phyloP scores from a whole-genome alignment of 345 rosid genomes.

The Sonneratia caseolaris region DNA sequence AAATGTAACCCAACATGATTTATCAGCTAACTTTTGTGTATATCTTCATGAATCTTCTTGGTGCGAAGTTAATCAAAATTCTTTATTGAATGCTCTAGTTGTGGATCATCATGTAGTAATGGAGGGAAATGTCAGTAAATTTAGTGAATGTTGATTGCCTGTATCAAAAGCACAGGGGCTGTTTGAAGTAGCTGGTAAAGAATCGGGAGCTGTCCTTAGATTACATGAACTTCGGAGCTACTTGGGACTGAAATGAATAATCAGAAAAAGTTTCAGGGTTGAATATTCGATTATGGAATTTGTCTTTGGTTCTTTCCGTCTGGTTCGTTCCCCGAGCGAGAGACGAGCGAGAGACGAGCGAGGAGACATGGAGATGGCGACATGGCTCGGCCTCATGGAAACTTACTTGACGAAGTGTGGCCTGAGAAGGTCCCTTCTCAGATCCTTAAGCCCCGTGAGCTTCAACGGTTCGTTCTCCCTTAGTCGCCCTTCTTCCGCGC shows the following conservation, averaged over 20 bases:
- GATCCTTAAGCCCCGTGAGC: slow-evolving; percentile 33
- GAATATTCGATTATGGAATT: too few species aligned
- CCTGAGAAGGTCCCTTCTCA: slow-evolving; percentile 26
- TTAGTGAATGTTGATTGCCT: too few species aligned
- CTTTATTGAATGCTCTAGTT: too few species aligned
- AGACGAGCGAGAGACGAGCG: not conserved
- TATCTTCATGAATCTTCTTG: too few species aligned
- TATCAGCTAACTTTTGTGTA: too few species aligned
- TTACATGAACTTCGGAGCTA: too few species aligned
- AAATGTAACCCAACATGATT: too few species aligned
- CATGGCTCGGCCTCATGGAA: slow-evolving; percentile 30
- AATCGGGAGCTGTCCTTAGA: not conserved
- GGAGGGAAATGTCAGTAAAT: too few species aligned
- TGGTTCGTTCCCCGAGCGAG: not conserved
- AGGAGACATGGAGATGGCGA: not conserved
- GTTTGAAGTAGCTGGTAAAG: not conserved
- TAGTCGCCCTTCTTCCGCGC: slow-evolving; percentile 24
- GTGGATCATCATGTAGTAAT: too few species aligned
- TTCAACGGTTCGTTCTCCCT: slow-evolving; percentile 13
- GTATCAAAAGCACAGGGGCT: not conserved
- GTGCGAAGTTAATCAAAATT: too few species aligned
- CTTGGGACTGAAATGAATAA: too few species aligned
- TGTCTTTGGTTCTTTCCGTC: not conserved
- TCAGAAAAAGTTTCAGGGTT: too few species aligned
- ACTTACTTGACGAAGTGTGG: slow-evolving; percentile 42